phyloP scores from a whole-genome alignment of 768 basidiomycete species.

The Naematelia encephala region DNA sequence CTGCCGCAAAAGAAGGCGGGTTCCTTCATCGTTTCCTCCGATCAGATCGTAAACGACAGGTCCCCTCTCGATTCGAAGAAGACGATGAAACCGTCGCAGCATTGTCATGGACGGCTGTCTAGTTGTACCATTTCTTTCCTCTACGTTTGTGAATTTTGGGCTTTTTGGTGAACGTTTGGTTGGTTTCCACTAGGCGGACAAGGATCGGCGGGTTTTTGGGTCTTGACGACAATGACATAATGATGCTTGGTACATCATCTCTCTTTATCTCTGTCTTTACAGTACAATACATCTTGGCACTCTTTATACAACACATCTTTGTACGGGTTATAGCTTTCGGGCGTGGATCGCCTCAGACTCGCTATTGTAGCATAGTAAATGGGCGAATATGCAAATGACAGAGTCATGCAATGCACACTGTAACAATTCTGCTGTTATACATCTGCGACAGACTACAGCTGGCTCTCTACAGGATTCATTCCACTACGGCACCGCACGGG shows the following conservation, averaged over 20 bases:
- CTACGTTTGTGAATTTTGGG: no score
- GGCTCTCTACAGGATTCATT: no score
- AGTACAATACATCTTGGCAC: neutral
- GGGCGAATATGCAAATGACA: neutral
- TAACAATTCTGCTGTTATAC: no score
- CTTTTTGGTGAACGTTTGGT: no score
- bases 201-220: no score
- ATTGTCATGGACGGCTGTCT: conserved; percentile 25
- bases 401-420: neutral
- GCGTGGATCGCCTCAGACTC: neutral
- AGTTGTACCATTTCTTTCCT: no score
- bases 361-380: neutral
- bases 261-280: no score
- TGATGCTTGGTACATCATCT: no score
- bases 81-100: conserved; percentile 35
- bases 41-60: conserved; percentile 3
- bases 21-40: conserved; percentile 30
- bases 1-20: conserved; percentile 19
- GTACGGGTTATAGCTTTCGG: neutral
- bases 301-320: neutral
- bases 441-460: neutral
- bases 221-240: no score
- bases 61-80: conserved; percentile 18
- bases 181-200: no score
- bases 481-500: no score